These are phyloP conservation scores for Tilletia indica DNA, from an alignment of 1,284 basidiomycete genomes.

Conservation along the genomic window DNA sequence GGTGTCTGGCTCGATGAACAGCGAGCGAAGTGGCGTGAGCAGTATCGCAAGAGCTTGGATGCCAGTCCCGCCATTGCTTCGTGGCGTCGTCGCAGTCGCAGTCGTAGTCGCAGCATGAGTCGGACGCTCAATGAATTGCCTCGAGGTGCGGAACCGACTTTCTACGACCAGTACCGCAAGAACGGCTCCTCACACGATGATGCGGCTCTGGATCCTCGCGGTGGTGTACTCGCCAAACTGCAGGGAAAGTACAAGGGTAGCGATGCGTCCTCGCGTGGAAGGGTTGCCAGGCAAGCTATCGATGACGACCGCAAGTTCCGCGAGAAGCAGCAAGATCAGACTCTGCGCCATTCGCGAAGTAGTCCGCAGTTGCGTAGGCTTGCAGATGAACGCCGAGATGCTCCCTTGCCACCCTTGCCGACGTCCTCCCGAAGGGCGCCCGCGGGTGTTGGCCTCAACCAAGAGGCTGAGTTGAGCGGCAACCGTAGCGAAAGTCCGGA, in stretches of 20 bases:
- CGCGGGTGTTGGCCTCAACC: not conserved
- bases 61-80: not conserved
- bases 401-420: not conserved
- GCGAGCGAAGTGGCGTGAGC: slow-evolving; percentile 22
- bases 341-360: not conserved
- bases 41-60: slow-evolving; percentile 19
- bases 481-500: not conserved
- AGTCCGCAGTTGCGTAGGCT: slow-evolving; percentile 6
- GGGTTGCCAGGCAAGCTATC: not conserved
- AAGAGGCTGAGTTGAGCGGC: not conserved
- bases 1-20: slow-evolving; percentile 22
- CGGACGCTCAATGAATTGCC: slow-evolving; percentile 3
- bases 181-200: not conserved
- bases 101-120: slow-evolving; percentile 14
- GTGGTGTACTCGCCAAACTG: slow-evolving; percentile 7
- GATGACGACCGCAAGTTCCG: slow-evolving; percentile 6
- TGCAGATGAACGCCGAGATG: not conserved
- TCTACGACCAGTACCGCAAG: not conserved
- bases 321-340: not conserved
- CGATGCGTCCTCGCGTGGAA: not conserved
- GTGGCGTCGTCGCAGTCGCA: slow-evolving; percentile 9
- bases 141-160: not conserved
- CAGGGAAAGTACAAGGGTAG: not conserved
- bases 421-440: not conserved
- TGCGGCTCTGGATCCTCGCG: slow-evolving; percentile 6